These are phyloP conservation scores for Citeromyces matritensis DNA, from an alignment of 805 yeast genomes.

Conservation along the genomic window DNA sequence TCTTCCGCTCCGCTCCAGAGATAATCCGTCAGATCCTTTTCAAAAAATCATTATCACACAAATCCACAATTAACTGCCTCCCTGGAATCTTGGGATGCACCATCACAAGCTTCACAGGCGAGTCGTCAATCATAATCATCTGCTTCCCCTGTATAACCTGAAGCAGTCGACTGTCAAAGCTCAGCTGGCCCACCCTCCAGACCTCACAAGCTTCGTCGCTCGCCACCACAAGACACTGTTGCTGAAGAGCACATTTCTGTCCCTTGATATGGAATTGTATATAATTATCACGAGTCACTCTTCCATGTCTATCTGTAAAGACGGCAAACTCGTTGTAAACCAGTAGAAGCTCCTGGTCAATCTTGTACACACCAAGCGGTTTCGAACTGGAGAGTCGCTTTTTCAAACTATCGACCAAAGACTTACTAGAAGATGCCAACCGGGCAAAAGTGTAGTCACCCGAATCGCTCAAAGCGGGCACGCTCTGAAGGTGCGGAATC, in stretches of 20 bases:
- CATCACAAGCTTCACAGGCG: slow-evolving; percentile 23
- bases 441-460: slow-evolving; percentile 2
- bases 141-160: slow-evolving; percentile 68
- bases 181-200: slow-evolving; percentile 40
- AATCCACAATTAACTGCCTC: slow-evolving; percentile 40
- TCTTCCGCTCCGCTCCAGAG: no score
- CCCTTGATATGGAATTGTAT: slow-evolving; percentile 27
- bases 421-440: slow-evolving; percentile 4
- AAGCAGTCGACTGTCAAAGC: slow-evolving; percentile 28
- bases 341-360: slow-evolving; percentile 36
- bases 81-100: slow-evolving; percentile 55
- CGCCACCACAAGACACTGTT: slow-evolving; percentile 33
- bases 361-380: slow-evolving; percentile 53
- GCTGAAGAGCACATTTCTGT: slow-evolving; percentile 21
- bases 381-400: slow-evolving; percentile 21
- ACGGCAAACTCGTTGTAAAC: slow-evolving; percentile 63
- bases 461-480: slow-evolving; percentile 28
- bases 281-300: slow-evolving; percentile 18
- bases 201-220: slow-evolving; percentile 61
- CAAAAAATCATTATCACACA: slow-evolving; percentile 7
- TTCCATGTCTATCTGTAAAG: slow-evolving; percentile 32
- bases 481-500: slow-evolving; percentile 36
- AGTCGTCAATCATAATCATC: slow-evolving; percentile 21
- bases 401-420: slow-evolving; percentile 20
- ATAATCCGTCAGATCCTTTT: no score